These are phyloP conservation scores for Abelmoschus esculentus DNA, from an alignment of 345 rosid genomes.

Conservation along the genomic window DNA sequence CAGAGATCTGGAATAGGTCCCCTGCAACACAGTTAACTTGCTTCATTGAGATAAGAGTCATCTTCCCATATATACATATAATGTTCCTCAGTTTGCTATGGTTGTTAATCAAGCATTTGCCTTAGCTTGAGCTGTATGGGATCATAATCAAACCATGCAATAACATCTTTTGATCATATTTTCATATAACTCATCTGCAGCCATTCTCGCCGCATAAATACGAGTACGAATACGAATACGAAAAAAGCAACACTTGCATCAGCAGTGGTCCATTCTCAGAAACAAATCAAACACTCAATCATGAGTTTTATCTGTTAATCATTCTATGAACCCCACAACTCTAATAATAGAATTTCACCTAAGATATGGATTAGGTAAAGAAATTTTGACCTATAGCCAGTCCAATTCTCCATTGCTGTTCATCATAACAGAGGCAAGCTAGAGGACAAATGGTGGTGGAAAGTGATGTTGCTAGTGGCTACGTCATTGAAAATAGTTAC, in stretches of 20 bases:
- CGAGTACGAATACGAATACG: constrained; percentile 14
- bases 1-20: constrained; percentile 45
- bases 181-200: constrained; percentile 5
- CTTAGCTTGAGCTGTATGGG: constrained; percentile 16
- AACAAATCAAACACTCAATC: constrained; percentile 31
- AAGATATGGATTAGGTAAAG: constrained; percentile 8
- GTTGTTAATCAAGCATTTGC: constrained; percentile 13
- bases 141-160: constrained; percentile 25
- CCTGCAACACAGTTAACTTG: constrained; percentile 37
- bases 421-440: constrained; percentile 27
- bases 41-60: constrained; percentile 30
- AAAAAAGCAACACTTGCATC: constrained; percentile 25
- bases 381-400: constrained; percentile 16
- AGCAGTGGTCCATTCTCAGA: constrained; percentile 26
- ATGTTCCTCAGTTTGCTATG: constrained; percentile 19
- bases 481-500: constrained; percentile 24
- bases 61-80: constrained; percentile 10
- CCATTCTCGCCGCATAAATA: constrained; percentile 31
- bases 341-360: constrained; percentile 10
- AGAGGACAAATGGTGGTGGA: constrained; percentile 56
- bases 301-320: constrained; percentile 23
- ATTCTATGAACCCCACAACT: constrained; percentile 23
- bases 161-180: constrained; percentile 22
- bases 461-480: constrained; percentile 54
- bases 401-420: constrained; percentile 23